These are phyloP conservation scores for Brassica rapa DNA, from an alignment of 345 rosid species.

Conservation along the genomic window DNA sequence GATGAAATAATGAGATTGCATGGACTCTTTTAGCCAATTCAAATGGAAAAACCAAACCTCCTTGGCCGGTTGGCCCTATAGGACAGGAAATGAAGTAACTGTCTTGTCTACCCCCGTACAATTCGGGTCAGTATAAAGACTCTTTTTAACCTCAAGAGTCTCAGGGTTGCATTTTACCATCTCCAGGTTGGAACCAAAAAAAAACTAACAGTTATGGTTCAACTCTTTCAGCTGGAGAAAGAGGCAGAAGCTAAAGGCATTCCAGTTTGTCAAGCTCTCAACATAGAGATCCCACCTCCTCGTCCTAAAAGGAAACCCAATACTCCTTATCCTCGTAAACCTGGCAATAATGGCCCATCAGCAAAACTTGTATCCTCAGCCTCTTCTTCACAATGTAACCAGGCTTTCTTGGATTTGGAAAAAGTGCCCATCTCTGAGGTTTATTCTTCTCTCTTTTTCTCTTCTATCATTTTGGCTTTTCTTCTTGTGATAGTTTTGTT, in stretches of 20 bases:
- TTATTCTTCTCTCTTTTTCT: constrained; percentile 18
- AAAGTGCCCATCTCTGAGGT: constrained; percentile 69
- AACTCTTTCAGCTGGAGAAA: constrained; percentile 76
- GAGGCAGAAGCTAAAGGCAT: constrained; percentile 89
- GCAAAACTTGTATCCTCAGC: constrained; percentile 48
- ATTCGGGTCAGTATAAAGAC: constrained; percentile 35
- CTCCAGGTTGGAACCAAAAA: constrained; percentile 5
- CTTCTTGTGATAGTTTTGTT: constrained; percentile 19
- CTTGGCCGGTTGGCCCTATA: constrained; percentile 14
- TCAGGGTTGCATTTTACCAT: constrained; percentile 31
- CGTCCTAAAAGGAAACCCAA: constrained; percentile 95
- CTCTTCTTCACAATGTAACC: constrained; percentile 53
- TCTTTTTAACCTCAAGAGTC: constrained; percentile 10
- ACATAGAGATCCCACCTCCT: constrained; percentile 96
- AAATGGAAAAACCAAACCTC: constrained; percentile 22
- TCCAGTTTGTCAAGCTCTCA: constrained; percentile 72
- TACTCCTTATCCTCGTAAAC: constrained; percentile 94
- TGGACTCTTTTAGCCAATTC: constrained; percentile 36
- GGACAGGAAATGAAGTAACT: constrained; percentile 38
- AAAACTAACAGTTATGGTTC: constrained; percentile 6
- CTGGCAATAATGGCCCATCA: constrained; percentile 41
- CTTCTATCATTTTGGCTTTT: not conserved
- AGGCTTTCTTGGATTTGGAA: constrained; percentile 59
- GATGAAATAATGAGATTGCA: constrained; percentile 31
- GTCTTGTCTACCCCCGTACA: constrained; percentile 28